phyloP scores from a whole-genome alignment of 2,329 filamentous ascomycete genomes.

The Cytospora chrysosperma region DNA sequence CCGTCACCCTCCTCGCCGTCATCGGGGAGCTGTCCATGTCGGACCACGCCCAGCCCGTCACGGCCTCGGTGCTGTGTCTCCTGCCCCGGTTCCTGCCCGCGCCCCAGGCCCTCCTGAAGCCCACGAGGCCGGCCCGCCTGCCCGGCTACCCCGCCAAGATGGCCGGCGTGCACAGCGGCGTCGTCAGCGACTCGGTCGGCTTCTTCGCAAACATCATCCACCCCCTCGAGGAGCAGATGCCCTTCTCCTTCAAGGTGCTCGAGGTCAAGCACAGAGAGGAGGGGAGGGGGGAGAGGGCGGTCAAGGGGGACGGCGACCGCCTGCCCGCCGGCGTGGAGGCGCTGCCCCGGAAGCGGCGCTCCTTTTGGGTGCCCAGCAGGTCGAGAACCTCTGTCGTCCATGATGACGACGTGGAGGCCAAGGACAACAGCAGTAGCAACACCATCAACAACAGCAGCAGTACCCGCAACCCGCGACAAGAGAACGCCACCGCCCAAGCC shows the following conservation, averaged over 20 bases:
- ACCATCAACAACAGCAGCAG: too few species aligned
- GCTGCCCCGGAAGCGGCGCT: background rate
- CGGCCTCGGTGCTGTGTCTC: conserved; percentile 49
- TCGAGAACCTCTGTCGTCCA: conserved; percentile 1
- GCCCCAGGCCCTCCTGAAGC: conserved; percentile 60
- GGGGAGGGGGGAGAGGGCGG: too few species aligned
- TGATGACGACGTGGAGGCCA: background rate
- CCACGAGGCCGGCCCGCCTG: conserved; percentile 53
- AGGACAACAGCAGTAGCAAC: background rate
- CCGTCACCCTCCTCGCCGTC: conserved; percentile 62
- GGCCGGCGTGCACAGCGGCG: conserved; percentile 58
- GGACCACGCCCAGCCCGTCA: conserved; percentile 58
- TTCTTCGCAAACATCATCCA: conserved; percentile 64
- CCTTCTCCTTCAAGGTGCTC: conserved; percentile 49
- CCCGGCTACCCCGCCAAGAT: conserved; percentile 55
- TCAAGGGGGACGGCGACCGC: background rate
- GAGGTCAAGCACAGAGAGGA: conserved; percentile 46
- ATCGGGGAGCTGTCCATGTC: conserved; percentile 60
- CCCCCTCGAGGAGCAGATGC: conserved; percentile 48
- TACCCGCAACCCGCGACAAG: conserved; percentile 20
- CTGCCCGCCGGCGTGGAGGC: conserved; percentile 3
- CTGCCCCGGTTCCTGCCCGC: conserved; percentile 62
- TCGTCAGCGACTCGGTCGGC: conserved; percentile 53
- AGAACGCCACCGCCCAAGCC: background rate
- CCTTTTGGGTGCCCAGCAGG: background rate